Percentiles rank a stretch among this genome's conserved stretches.
Evolutionary conservation across 1,139 yeast species (phyloP).

Genomic region (Zygoascus meyerae): DNA sequence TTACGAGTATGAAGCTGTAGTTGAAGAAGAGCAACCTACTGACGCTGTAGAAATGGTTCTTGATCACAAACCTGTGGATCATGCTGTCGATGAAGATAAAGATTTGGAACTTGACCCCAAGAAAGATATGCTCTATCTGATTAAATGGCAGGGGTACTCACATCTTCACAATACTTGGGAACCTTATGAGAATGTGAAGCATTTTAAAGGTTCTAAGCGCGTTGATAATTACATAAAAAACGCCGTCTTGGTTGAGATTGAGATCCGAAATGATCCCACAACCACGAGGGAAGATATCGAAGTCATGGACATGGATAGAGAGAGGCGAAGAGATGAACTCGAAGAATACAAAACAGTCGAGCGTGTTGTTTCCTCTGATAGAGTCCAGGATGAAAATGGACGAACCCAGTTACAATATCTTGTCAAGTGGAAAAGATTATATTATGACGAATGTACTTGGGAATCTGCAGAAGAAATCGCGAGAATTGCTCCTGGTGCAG

Average conservation of each 20-base stretch:
- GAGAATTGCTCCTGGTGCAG: conserved; percentile 75
- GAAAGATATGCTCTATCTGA: conserved; percentile 35
- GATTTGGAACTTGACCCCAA: conserved; percentile 26
- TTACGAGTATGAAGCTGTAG: conserved; percentile 18
- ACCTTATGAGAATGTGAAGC: conserved; percentile 50
- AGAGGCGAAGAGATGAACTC: conserved; percentile 75
- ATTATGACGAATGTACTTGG: conserved; percentile 97
- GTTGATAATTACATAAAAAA: conserved; percentile 87
- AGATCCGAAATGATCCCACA: conserved; percentile 67
- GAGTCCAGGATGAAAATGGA: conserved; percentile 57
- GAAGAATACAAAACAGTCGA: conserved; percentile 83
- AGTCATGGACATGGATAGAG: conserved; percentile 86
- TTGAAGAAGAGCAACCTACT: conserved; percentile 26
- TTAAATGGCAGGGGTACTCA: conserved; percentile 85
- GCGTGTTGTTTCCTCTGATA: conserved; percentile 80
- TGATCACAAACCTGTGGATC: conserved; percentile 25
- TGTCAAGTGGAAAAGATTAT: conserved; percentile 89
- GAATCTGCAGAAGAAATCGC: conserved; percentile 89
- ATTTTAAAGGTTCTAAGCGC: conserved; percentile 69
- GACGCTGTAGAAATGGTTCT: conserved; percentile 37
- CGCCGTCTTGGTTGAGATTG: conserved; percentile 64
- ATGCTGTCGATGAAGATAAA: conserved; percentile 21
- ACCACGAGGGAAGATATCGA: conserved; percentile 89
- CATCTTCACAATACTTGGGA: conserved; percentile 98
- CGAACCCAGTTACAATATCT: conserved; percentile 68